Evolutionary conservation across 768 basidiomycete genomes (phyloP).

Genomic region (Suillus ampliporus): DNA sequence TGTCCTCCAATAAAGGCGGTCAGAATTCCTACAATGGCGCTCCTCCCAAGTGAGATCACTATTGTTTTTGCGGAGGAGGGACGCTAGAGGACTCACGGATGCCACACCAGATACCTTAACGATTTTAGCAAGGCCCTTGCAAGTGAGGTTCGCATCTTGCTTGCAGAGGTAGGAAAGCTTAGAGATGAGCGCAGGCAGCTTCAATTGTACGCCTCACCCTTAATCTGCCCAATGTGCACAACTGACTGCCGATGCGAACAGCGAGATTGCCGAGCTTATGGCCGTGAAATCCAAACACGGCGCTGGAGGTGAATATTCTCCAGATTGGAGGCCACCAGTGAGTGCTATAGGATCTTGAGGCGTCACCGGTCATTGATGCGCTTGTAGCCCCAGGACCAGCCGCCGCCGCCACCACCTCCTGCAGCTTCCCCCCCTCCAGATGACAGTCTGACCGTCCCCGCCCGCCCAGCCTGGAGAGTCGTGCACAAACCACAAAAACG

Average conservation of each 20-base stretch:
- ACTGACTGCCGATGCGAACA: constrained; percentile 32
- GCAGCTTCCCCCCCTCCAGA: constrained; percentile 55
- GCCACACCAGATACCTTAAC: constrained; percentile 51
- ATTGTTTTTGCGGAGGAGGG: constrained; percentile 2
- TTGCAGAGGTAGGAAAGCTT: constrained; percentile 64
- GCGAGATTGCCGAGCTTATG: constrained; percentile 88
- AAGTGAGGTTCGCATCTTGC: constrained; percentile 63
- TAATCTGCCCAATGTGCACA: not conserved
- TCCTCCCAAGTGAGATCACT: constrained; percentile 37
- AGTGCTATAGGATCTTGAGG: constrained; percentile 17
- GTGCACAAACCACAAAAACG: constrained; percentile 69
- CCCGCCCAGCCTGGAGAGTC: constrained; percentile 76
- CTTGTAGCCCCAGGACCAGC: constrained; percentile 39
- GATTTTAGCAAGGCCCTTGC: constrained; percentile 70
- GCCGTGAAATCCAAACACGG: constrained; percentile 83
- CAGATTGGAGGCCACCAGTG: constrained; percentile 74
- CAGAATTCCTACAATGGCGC: constrained; percentile 38
- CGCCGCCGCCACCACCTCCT: constrained; percentile 41
- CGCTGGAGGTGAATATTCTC: constrained; percentile 76
- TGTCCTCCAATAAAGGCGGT: constrained; percentile 41
- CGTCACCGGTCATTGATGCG: constrained; percentile 12
- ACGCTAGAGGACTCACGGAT: constrained; percentile 12
- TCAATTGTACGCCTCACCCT: constrained; percentile 51
- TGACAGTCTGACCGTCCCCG: constrained; percentile 50
- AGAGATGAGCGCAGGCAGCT: constrained; percentile 62